Percentiles rank a stretch among this genome's conserved stretches.
Evolutionary conservation across 495 filamentous ascomycete species (phyloP).

Genomic region (Cryomyces minteri): DNA sequence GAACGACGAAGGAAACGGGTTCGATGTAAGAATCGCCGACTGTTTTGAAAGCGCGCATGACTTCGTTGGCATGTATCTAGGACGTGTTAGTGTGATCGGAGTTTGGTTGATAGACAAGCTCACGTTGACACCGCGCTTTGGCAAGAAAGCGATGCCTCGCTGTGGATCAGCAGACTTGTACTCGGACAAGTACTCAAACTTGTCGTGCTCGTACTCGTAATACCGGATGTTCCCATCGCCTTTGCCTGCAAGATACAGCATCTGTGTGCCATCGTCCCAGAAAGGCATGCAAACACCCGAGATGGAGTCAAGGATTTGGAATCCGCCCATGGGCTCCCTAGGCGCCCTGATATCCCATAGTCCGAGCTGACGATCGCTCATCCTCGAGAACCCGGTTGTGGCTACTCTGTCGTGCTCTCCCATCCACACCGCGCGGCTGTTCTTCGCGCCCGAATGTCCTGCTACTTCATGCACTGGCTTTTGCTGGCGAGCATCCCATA

Average conservation of each 20-base stretch:
- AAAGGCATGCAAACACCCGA: slow-evolving; percentile 99
- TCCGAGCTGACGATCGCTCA: slow-evolving; percentile 92
- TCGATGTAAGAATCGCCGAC: slow-evolving; percentile 89
- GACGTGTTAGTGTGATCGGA: slow-evolving; percentile 8
- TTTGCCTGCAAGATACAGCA: slow-evolving; percentile 87
- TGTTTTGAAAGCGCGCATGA: slow-evolving; percentile 91
- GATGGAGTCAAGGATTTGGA: slow-evolving; percentile 75
- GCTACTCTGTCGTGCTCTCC: slow-evolving; percentile 88
- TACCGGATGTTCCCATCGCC: slow-evolving; percentile 98
- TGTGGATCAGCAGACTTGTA: slow-evolving; percentile 93
- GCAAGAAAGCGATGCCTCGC: slow-evolving; percentile 84
- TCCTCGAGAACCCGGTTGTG: slow-evolving; percentile 91
- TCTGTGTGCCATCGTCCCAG: slow-evolving; percentile 93
- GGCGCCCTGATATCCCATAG: slow-evolving; percentile 83
- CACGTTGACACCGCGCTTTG: slow-evolving; percentile 83
- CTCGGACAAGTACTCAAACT: slow-evolving; percentile 88
- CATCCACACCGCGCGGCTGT: slow-evolving; percentile 89
- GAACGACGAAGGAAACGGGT: slow-evolving; percentile 93
- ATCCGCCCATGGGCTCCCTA: slow-evolving; percentile 68
- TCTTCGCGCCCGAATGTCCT: slow-evolving; percentile 88
- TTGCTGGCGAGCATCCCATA: slow-evolving; percentile 95
- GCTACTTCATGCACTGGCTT: slow-evolving; percentile 64
- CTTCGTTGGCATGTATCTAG: slow-evolving; percentile 81
- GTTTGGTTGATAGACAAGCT: slow-evolving; percentile 10
- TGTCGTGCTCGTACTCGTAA: slow-evolving; percentile 92